These are phyloP conservation scores for Tricholoma terreum DNA, from an alignment of 768 basidiomycete species.

Conservation along the genomic window DNA sequence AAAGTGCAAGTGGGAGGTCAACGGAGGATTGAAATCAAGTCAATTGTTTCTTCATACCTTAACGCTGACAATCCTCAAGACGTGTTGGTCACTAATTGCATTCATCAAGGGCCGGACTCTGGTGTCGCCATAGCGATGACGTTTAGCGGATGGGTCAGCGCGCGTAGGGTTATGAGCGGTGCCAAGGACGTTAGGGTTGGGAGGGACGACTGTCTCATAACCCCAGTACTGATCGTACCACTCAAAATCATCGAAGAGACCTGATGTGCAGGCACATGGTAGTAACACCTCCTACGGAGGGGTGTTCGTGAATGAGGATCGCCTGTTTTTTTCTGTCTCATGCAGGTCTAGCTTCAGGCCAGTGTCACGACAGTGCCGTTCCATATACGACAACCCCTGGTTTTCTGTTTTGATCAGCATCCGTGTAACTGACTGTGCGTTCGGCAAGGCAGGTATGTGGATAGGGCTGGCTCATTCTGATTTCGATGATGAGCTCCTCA, in stretches of 20 bases:
- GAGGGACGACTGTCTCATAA: no score
- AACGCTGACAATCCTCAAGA: no score
- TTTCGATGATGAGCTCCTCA: neutral
- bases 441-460: no score
- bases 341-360: constrained; percentile 2
- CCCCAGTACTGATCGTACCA: neutral
- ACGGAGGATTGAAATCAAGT: no score
- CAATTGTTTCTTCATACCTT: no score
- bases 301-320: neutral
- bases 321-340: neutral
- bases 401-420: neutral
- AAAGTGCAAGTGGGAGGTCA: no score
- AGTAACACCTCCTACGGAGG: neutral
- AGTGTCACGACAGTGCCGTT: constrained; percentile 3
- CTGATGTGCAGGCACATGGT: neutral
- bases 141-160: no score
- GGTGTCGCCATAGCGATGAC: no score
- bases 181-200: no score
- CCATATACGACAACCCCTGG: constrained; percentile 1
- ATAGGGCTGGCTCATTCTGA: neutral
- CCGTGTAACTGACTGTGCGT: neutral
- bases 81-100: no score
- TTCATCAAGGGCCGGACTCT: no score
- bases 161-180: no score
- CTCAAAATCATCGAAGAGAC: neutral